Base-by-base conservation (phyloP, 495 filamentous ascomycete genomes). In the Penicillium parvum region DNA sequence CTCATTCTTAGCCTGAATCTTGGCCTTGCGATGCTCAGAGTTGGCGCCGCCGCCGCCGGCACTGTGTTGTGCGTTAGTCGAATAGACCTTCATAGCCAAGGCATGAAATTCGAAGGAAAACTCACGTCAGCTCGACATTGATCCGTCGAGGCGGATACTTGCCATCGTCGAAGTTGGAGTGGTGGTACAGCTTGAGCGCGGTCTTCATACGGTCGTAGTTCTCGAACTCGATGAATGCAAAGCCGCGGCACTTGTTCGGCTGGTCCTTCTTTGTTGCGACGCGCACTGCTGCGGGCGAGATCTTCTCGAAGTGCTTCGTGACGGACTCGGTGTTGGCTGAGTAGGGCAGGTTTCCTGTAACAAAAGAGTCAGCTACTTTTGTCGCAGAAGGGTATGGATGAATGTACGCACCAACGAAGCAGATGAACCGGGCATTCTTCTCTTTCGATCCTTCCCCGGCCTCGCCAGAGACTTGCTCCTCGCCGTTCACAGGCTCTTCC, bases 151-250 rank as follows among this genome's bases (percentile, higher is more conserved):
- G 58, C 5, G 75, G 69, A 43, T 69, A 73, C 39, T 70, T 72
- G 26, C 78, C 81, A 52, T 88, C 85, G 46, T 87, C 75, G 58
- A 97, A 95, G 35, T 67, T 75, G 45, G 80, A 85, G 65, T 96
- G 89, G 65, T 98, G 91, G 61, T 88, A 88, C 35, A 86, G 75
- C 61, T 86, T 84, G 50, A 98, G 72, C 55, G 88, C 94, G 34
- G 87, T 90, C 75, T 95, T 85, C 90, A 97, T 95, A 59, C 83
- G 80, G 66, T 95, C 88, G 69, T 80, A 95, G 34, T 78, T 71
- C 44, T 81, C 84, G 52, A 98, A 97, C 66, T 98, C 92, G 45
- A 98, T 72, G 64, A 98, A 98, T 3, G 88, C 92, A 49, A 84
- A 86, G 21, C 92, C 92, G 52, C 88, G 89, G 46, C 82, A 86